Evolutionary conservation across 805 yeast species (phyloP).

Genomic region (Kurtzmaniella fragi): DNA sequence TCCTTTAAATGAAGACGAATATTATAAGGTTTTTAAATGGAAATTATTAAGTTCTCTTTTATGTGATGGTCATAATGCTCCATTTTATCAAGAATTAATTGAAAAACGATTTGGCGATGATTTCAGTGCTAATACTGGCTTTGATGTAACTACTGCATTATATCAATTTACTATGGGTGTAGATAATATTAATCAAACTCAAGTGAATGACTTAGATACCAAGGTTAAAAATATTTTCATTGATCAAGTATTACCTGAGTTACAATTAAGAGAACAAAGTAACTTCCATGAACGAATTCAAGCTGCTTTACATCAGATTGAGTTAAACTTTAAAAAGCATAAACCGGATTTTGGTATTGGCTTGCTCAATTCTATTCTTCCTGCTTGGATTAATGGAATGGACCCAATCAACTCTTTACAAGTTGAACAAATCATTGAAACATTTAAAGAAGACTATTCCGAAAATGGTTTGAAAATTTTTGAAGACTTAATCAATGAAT

Average conservation of each 20-base stretch:
- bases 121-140: constrained; percentile 81
- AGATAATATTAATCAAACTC: constrained; percentile 58
- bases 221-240: constrained; percentile 45
- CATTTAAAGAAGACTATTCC: constrained; percentile 59
- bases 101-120: constrained; percentile 85
- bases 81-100: constrained; percentile 78
- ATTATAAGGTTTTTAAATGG: constrained; percentile 67
- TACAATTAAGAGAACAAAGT: constrained; percentile 15
- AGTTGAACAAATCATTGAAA: constrained; percentile 53
- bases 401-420: constrained; percentile 68
- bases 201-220: constrained; percentile 42
- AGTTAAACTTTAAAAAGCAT: constrained; percentile 76
- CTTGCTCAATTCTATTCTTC: constrained; percentile 65
- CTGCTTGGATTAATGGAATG: constrained; percentile 80
- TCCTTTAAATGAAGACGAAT: constrained; percentile 48
- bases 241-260: constrained; percentile 31
- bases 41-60: constrained; percentile 66
- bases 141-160: constrained; percentile 74
- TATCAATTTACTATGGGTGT: constrained; percentile 81
- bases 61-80: constrained; percentile 89
- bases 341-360: constrained; percentile 87
- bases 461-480: constrained; percentile 50
- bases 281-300: constrained; percentile 48
- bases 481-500: constrained; percentile 49
- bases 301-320: constrained; percentile 86